These are phyloP conservation scores for Luffa acutangula DNA, from an alignment of 306 rosid species.

Conservation along the genomic window DNA sequence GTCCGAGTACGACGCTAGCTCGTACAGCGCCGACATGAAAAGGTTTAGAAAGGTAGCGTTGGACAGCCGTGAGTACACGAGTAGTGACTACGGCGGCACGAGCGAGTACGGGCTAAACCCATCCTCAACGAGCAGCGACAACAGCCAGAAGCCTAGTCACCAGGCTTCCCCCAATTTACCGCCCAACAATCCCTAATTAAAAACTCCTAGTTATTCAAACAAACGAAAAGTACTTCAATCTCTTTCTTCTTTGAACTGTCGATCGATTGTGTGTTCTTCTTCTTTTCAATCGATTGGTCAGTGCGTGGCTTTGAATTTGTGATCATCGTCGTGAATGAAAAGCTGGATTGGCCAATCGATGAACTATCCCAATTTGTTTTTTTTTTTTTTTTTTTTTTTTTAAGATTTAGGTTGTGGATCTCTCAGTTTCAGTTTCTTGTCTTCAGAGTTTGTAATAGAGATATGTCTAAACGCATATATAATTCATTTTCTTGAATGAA, in stretches of 20 bases:
- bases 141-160: not conserved
- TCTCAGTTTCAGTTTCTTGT: not conserved
- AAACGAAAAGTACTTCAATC: no score
- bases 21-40: conserved; percentile 50
- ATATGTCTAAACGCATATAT: not conserved
- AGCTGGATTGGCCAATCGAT: not conserved
- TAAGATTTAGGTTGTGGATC: not conserved
- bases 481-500: not conserved
- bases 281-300: not conserved
- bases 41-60: conserved; percentile 33
- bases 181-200: not conserved
- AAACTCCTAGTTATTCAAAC: no score
- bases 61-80: conserved; percentile 21
- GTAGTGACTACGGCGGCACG: conserved; percentile 53
- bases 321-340: not conserved
- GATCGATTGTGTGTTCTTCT: not conserved
- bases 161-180: not conserved
- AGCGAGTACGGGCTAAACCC: conserved; percentile 62
- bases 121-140: conserved; percentile 40
- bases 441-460: not conserved
- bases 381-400: not conserved
- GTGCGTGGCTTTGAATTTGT: not conserved
- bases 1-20: conserved; percentile 24
- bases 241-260: no score
- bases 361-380: not conserved